A percentile compares a stretch with the other conserved stretches of the same genome.
Conservation (phyloP, 208 protist species). For the Crithidia bombi region DNA sequence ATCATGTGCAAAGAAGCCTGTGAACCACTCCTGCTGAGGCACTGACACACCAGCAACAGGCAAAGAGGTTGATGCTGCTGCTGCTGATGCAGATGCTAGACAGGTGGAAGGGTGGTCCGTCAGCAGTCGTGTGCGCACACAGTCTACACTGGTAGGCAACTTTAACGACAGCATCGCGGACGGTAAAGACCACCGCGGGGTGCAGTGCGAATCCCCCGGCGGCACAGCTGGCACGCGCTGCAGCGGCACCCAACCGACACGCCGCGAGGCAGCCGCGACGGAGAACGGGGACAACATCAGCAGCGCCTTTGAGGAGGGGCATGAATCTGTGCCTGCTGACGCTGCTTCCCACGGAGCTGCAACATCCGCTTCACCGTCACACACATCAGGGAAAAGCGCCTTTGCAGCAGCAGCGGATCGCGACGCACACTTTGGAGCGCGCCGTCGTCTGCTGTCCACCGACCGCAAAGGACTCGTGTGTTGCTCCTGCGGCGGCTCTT, state of each 20-base stretch:
- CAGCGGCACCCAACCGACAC: conserved; percentile 21
- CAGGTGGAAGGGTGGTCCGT: not conserved
- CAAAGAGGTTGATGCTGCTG: not conserved
- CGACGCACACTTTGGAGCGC: too few species aligned
- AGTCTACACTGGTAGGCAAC: not conserved
- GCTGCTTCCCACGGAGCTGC: too few species aligned
- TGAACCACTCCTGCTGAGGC: conserved; percentile 19
- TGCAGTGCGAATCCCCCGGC: not conserved
- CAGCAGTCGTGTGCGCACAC: not conserved
- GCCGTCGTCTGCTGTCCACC: too few species aligned
- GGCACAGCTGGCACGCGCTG: not conserved
- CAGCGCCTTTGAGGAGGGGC: not conserved
- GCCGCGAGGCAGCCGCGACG: conserved; percentile 1
- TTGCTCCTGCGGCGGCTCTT: not conserved
- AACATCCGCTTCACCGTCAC: too few species aligned
- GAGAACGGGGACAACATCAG: not conserved
- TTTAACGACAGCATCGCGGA: not conserved
- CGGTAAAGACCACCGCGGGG: not conserved
- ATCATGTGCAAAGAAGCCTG: conserved; percentile 22
- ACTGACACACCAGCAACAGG: conserved; percentile 14
- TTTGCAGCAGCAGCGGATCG: too few species aligned
- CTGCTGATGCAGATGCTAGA: not conserved
- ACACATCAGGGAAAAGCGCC: too few species aligned
- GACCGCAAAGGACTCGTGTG: not conserved
- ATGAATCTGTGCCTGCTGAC: too few species aligned